These are phyloP conservation scores for Metschnikowia colocasiae DNA, from an alignment of 805 yeast genomes.

Conservation along the genomic window DNA sequence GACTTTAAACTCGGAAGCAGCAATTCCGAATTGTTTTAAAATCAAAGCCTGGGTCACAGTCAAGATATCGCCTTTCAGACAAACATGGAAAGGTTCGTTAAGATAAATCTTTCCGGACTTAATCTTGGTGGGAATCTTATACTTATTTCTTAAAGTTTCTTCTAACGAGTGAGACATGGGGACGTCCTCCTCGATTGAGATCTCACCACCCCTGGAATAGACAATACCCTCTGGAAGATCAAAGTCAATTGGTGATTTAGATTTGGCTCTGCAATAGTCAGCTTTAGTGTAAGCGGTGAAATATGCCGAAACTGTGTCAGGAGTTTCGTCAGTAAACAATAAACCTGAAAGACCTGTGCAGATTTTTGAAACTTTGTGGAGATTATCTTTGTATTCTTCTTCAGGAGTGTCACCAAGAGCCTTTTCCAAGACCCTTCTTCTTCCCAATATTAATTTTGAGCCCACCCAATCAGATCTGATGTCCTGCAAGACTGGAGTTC, in stretches of 20 bases:
- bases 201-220: conserved; percentile 93
- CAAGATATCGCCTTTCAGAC: conserved; percentile 71
- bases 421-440: conserved; percentile 87
- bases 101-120: conserved; percentile 83
- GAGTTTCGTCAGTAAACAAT: conserved; percentile 83
- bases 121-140: conserved; percentile 87
- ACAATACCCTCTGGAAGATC: conserved; percentile 86
- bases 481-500: conserved; percentile 93
- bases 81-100: conserved; percentile 73
- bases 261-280: conserved; percentile 89
- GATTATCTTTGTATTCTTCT: conserved; percentile 85
- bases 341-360: conserved; percentile 82
- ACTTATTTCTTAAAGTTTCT: conserved; percentile 83
- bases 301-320: conserved; percentile 85
- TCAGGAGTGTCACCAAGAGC: conserved; percentile 86
- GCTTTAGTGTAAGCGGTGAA: conserved; percentile 71
- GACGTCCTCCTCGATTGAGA: conserved; percentile 86
- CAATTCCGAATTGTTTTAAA: conserved; percentile 92
- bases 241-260: conserved; percentile 78
- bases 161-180: conserved; percentile 97
- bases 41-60: conserved; percentile 90
- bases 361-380: conserved; percentile 61
- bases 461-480: conserved; percentile 92
- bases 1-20: conserved; percentile 87
- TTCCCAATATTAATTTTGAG: conserved; percentile 83